Conservation (phyloP, 768 basidiomycete genomes). For the Psilocybe tampanensis region DNA sequence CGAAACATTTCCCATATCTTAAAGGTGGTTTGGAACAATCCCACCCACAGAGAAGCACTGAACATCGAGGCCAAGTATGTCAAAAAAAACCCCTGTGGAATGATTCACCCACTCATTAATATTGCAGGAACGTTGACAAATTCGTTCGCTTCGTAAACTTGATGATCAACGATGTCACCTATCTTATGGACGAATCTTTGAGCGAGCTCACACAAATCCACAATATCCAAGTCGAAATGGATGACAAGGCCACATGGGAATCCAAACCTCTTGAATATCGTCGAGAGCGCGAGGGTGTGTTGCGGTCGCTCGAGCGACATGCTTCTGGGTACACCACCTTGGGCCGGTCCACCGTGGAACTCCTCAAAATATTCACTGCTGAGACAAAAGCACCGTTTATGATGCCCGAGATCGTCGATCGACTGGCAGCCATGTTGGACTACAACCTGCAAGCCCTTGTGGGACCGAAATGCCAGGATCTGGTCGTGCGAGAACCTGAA, state of each 20-base stretch:
- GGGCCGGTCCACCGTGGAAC: conserved; percentile 85
- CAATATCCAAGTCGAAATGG: conserved; percentile 85
- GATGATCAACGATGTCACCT: conserved; percentile 99
- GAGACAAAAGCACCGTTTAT: conserved; percentile 93
- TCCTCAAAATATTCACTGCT: conserved; percentile 90
- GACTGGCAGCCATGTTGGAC: conserved; percentile 94
- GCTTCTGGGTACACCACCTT: conserved; percentile 87
- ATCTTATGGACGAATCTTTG: conserved; percentile 95
- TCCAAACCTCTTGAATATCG: conserved; percentile 68
- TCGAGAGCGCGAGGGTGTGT: conserved; percentile 78
- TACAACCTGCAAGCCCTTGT: conserved; percentile 90
- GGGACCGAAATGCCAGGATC: conserved; percentile 85
- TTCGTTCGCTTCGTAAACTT: conserved; percentile 96
- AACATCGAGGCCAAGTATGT: conserved; percentile 73
- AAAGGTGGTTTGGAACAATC: conserved; percentile 91
- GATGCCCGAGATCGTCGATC: conserved; percentile 94
- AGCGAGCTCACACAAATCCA: conserved; percentile 88
- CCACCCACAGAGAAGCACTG: conserved; percentile 84
- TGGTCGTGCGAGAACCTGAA: conserved; percentile 83
- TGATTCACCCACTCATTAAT: neutral
- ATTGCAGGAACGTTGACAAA: conserved; percentile 77
- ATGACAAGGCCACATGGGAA: conserved; percentile 70
- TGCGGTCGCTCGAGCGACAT: conserved; percentile 81
- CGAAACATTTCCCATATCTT: conserved; percentile 88
- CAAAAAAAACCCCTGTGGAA: neutral